Percentiles rank a stretch among this genome's conserved stretches.
phyloP scores from a whole-genome alignment of 768 basidiomycete genomes.

The Leucosporidium creatinivorum region DNA sequence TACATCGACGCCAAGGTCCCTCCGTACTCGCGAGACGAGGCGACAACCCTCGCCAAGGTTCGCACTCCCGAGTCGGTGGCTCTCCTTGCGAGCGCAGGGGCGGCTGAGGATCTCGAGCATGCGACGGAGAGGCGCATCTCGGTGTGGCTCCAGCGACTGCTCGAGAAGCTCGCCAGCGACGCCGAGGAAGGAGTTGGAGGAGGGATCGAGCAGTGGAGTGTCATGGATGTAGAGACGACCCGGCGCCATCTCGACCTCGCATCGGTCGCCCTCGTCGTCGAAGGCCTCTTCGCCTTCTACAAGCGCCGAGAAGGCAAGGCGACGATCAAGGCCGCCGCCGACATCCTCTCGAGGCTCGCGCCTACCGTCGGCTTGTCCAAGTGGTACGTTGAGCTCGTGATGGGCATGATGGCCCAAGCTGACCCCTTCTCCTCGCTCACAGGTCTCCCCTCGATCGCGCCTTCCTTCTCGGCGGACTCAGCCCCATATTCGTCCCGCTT shows the following conservation, averaged over 20 bases:
- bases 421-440: no score
- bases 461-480: constrained; percentile 58
- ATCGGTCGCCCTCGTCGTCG: constrained; percentile 49
- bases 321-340: constrained; percentile 59
- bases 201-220: constrained; percentile 17
- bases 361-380: constrained; percentile 44
- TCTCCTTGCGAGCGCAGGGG: constrained; percentile 41
- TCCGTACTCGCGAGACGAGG: background rate
- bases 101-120: constrained; percentile 46
- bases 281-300: constrained; percentile 54
- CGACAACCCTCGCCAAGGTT: constrained; percentile 42
- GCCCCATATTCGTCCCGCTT: constrained; percentile 51
- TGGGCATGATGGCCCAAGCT: no score
- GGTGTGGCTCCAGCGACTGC: constrained; percentile 33
- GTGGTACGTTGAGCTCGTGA: constrained; percentile 45
- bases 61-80: constrained; percentile 52
- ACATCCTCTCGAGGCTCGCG: constrained; percentile 47
- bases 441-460: constrained; percentile 53
- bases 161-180: constrained; percentile 7
- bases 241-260: constrained; percentile 64
- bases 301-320: constrained; percentile 50
- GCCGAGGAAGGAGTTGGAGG: background rate
- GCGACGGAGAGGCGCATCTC: constrained; percentile 45
- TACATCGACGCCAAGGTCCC: constrained; percentile 46
- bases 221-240: constrained; percentile 48